Evolutionary conservation across 192 early-diverging fungal species (phyloP).

Genomic region (Backusella liffmaniae): DNA sequence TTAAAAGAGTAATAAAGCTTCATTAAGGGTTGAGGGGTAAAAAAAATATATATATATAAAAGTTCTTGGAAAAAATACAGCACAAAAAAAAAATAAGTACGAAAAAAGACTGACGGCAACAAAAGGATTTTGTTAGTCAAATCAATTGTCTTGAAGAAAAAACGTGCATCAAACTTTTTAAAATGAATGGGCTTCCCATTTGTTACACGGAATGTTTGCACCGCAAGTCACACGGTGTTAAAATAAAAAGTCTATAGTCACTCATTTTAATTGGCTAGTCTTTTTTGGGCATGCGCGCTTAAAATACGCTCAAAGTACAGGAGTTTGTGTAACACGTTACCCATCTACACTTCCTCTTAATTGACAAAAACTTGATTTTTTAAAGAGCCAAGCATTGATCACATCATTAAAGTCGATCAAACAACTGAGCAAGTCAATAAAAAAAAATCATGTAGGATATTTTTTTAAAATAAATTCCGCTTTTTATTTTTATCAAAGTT

Average conservation of each 20-base stretch:
- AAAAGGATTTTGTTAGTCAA: constrained; percentile 10
- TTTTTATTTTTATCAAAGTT: neutral
- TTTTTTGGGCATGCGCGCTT: neutral
- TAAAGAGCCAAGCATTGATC: neutral
- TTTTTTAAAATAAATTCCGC: constrained; percentile 3
- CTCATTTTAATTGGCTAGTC: neutral
- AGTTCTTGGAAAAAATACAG: neutral
- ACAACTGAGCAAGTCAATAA: neutral
- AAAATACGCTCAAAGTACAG: neutral
- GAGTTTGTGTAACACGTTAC: neutral
- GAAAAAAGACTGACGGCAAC: neutral
- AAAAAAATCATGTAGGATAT: neutral
- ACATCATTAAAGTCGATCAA: neutral
- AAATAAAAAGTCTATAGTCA: neutral
- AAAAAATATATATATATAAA: neutral
- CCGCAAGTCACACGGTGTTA: neutral
- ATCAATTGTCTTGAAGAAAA: constrained; percentile 17
- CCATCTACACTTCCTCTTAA: neutral
- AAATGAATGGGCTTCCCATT: neutral
- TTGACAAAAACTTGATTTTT: neutral
- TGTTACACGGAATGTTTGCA: constrained; percentile 8
- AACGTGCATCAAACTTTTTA: constrained; percentile 13
- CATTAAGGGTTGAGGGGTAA: neutral
- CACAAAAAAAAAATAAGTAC: neutral
- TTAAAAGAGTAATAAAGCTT: neutral